phyloP scores from a whole-genome alignment of 768 basidiomycete species.

The Pleurotus tuoliensis region DNA sequence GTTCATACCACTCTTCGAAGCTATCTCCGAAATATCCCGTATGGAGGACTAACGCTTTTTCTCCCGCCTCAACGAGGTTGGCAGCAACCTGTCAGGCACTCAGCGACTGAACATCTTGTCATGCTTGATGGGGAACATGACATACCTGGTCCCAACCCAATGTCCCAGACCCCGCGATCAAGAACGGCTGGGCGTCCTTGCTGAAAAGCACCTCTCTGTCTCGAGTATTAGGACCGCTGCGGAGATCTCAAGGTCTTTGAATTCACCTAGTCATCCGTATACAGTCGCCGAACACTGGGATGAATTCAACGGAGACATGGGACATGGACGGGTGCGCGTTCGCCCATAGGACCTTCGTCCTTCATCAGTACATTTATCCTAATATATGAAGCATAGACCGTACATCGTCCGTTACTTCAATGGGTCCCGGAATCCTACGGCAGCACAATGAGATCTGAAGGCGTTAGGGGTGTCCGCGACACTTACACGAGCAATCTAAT shows the following conservation, averaged over 20 bases:
- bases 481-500: conserved; percentile 50
- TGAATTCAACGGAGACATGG: conserved; percentile 86
- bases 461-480: not conserved
- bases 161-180: conserved; percentile 93
- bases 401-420: conserved; percentile 53
- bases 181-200: conserved; percentile 78
- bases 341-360: conserved; percentile 72
- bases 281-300: conserved; percentile 84
- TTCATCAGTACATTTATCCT: not conserved
- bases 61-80: conserved; percentile 83
- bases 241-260: not conserved
- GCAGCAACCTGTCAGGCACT: conserved; percentile 63
- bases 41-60: conserved; percentile 78
- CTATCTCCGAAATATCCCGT: conserved; percentile 94
- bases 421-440: conserved; percentile 58
- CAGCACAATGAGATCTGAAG: conserved; percentile 11
- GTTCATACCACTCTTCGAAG: conserved; percentile 76
- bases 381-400: not conserved
- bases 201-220: conserved; percentile 77
- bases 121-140: not conserved
- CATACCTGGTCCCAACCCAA: conserved; percentile 93
- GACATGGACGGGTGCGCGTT: conserved; percentile 92
- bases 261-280: conserved; percentile 76
- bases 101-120: not conserved
- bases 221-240: not conserved